Evolutionary conservation across 2,329 filamentous ascomycete species (phyloP), one percentile per base, ranked within the genome.

Genomic region (Microsporum ferrugineum): DNA sequence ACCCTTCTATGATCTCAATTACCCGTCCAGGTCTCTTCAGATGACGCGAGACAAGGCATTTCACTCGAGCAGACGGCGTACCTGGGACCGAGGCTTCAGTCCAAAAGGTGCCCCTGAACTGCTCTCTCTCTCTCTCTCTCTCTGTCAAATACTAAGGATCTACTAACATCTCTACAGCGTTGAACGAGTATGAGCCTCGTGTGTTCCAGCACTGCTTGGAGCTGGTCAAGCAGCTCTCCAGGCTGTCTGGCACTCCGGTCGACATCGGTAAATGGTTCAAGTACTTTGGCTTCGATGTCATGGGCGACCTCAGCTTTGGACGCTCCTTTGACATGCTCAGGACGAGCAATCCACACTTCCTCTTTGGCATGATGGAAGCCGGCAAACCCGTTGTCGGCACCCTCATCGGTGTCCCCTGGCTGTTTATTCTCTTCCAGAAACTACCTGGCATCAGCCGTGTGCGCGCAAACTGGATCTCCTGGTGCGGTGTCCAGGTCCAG

Each of bases 271-370:
- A 60, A 14, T 67, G 66, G 68, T 66, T 67, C 49, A 66, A 67
- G 34, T 70, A 66, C 59, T 67, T 65, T 61, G 63, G 60, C 27
- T 68, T 70, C 29, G 69, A 70, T 41, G 66, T 73, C 41, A 76
- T 77, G 68, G 72, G 73, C 2, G 71, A 75, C 33, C 64, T 76
- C 12, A 65, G 70, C 2, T 72, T 76, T 58, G 69, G 71, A 27
- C 70, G 71, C 61, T 69, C 71, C 0, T 76, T 76, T 60, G 65
- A 68, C 29, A 73, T 75, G 71, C 63, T 75, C 6, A 57, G 47
- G 3, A 62, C 63, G 12, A 66, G 65, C 2, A 58, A 65, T 39
- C 64, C 66, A 10, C 56, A 63, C 14, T 66, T 66, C 41, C 62
- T 69, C 39, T 59, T 68, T n/a, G 65, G 60, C 8, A 63, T 59